Evolutionary conservation across 2,329 filamentous ascomycete genomes (phyloP), one percentile per base, ranked within the genome.

Genomic region (Fulvia fulva): DNA sequence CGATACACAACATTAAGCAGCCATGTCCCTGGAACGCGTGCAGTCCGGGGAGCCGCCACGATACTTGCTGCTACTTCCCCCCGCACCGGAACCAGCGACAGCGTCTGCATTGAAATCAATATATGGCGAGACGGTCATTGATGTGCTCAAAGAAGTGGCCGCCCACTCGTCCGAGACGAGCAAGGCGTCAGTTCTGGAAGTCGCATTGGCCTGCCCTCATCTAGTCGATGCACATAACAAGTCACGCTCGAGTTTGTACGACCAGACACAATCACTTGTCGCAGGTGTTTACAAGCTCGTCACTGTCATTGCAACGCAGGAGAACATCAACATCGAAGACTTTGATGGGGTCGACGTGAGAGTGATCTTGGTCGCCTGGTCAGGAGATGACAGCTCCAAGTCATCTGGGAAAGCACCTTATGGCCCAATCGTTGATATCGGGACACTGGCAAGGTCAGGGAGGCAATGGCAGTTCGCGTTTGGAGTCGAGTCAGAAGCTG

Each of bases 211-310:
- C 1, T 82, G 83, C 50, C 83, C 87, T 1, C 78, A 87, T 53
- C 79, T 91, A 12, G 75, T 79, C 49, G 80, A 82, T 21, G 75
- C 75, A 30, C 53, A 78, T 23, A 74, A 76, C 22, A 74, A 75
- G 28, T 78, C 82, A 47, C 80, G 82, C 65, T 77, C 81, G 23
- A 76, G 83, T 47, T 77, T 83, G 19, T 96, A 91, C 81, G 70
- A 80, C 32, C 75, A 81, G n/a, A 82, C 86, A 0, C 91, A 96
- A 73, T 79, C 81, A n/a, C 78, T 93, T 5, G 76, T 97, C 22
- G 88, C 89, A 2, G 83, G 83, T 25, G 71, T 95, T 23, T 97
- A 97, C 79, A 86, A 86, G 67, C 81, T 97, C 51, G 78, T 94
- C 56, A 87, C 87, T 32, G 77, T 86, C 47, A 78, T 90, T n/a